Conservation (phyloP, 2,329 filamentous ascomycete genomes). For the Blumeria hordei region DNA sequence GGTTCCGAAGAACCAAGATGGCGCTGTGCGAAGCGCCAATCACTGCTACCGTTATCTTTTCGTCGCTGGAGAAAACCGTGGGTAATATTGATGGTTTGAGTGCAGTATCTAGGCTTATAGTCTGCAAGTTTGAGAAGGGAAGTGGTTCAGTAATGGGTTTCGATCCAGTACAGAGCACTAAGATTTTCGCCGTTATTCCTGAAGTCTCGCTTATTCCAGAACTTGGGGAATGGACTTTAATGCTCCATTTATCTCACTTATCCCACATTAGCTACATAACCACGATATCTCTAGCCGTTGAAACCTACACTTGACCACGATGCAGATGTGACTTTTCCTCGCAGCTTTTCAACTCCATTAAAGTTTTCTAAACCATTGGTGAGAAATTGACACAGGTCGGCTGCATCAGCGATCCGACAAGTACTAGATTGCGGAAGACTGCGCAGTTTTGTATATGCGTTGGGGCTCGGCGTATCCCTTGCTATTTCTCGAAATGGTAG, state of each 20-base stretch:
- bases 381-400: slow-evolving; percentile 25
- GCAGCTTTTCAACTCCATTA: slow-evolving; percentile 18
- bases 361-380: slow-evolving; percentile 20
- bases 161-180: slow-evolving; percentile 35
- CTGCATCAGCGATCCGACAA: slow-evolving; percentile 31
- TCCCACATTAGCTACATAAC: not conserved
- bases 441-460: slow-evolving; percentile 28
- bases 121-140: slow-evolving; percentile 18
- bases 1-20: slow-evolving; percentile 35
- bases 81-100: slow-evolving; percentile 27
- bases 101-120: slow-evolving; percentile 28
- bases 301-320: slow-evolving; percentile 16
- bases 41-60: slow-evolving; percentile 24
- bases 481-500: slow-evolving; percentile 27
- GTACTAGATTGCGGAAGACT: slow-evolving; percentile 29
- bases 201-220: slow-evolving; percentile 1
- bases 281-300: not conserved
- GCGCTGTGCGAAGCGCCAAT: slow-evolving; percentile 39
- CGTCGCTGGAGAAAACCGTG: slow-evolving; percentile 17
- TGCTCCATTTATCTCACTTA: slow-evolving; percentile 14
- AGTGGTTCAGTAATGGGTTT: slow-evolving; percentile 20
- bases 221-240: slow-evolving; percentile 12
- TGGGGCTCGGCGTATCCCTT: slow-evolving; percentile 21
- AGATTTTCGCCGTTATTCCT: slow-evolving; percentile 7
- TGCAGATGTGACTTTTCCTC: slow-evolving; percentile 18